phyloP scores from a whole-genome alignment of 257 asterid genomes.

The Solanum commersonii region DNA sequence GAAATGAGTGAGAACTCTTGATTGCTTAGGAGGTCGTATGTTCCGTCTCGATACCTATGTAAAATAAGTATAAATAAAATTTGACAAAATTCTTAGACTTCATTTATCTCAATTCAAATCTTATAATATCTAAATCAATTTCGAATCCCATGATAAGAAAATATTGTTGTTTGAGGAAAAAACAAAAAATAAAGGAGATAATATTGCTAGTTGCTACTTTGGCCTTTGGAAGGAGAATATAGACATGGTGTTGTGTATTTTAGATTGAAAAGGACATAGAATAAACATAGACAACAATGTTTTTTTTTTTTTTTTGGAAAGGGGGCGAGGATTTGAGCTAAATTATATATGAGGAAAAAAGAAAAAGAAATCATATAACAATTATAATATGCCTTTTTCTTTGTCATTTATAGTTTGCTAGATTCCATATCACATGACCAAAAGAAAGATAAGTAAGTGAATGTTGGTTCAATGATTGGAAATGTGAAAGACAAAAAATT shows the following conservation, averaged over 20 bases:
- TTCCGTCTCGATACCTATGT: neutral
- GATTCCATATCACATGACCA: neutral
- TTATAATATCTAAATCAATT: neutral
- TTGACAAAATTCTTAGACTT: neutral
- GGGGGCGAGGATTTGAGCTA: neutral
- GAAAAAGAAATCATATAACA: neutral
- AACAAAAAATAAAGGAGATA: neutral
- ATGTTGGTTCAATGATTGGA: neutral
- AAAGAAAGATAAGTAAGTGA: neutral
- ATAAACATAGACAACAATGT: neutral
- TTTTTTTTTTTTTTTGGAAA: neutral
- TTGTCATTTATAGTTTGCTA: neutral
- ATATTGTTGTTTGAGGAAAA: neutral
- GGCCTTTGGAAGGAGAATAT: neutral
- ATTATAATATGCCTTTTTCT: neutral
- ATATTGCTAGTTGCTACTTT: neutral
- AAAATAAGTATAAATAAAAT: neutral
- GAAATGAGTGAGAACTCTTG: rapidly evolving
- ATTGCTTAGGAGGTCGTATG: neutral
- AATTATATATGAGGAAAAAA: neutral
- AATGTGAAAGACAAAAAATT: neutral
- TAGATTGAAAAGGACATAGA: neutral
- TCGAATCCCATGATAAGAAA: neutral
- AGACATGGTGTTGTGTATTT: neutral
- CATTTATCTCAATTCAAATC: neutral